Percentiles rank a stretch among this genome's conserved stretches.
Evolutionary conservation across 108 stramenopile species (phyloP).

Genomic region (Pseudonitzschia pungens): DNA sequence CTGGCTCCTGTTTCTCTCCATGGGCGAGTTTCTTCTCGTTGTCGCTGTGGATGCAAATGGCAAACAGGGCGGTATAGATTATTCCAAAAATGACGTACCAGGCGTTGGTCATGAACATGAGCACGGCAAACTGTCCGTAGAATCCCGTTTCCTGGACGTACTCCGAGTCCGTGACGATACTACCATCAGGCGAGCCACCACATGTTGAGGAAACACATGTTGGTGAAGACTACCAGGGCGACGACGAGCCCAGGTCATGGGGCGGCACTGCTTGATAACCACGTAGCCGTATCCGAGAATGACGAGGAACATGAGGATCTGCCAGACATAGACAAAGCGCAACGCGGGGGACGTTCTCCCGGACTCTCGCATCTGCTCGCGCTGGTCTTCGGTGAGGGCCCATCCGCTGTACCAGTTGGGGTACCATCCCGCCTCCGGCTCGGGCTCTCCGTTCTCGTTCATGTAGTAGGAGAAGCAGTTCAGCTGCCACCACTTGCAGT

Average conservation of each 20-base stretch:
- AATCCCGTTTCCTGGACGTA: constrained; percentile 47
- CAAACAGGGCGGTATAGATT: constrained; percentile 1
- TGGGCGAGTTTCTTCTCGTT: too few species aligned
- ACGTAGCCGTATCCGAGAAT: constrained; percentile 42
- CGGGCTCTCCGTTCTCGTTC: constrained; percentile 23
- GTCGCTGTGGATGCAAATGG: too few species aligned
- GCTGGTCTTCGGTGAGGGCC: constrained; percentile 31
- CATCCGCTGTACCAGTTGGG: constrained; percentile 57
- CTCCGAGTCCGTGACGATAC: constrained; percentile 43
- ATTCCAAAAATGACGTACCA: constrained; percentile 32
- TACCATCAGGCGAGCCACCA: constrained; percentile 42
- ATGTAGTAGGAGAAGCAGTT: constrained; percentile 29
- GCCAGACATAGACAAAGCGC: constrained; percentile 54
- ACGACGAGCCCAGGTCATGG: constrained; percentile 29
- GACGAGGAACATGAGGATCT: constrained; percentile 47
- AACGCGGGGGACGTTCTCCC: constrained; percentile 26
- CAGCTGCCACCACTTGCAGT: constrained; percentile 53
- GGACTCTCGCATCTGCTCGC: constrained; percentile 17
- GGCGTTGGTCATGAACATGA: constrained; percentile 57
- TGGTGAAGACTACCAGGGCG: constrained; percentile 38
- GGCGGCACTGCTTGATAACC: constrained; percentile 30
- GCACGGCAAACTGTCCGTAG: constrained; percentile 57
- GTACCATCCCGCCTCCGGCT: constrained; percentile 11
- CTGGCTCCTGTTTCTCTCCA: too few species aligned
- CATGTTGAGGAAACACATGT: constrained; percentile 50